A percentile compares a stretch with the other conserved stretches of the same genome.
phyloP scores from a whole-genome alignment of 176 grass and related monocot species.

The Dactylis glomerata region DNA sequence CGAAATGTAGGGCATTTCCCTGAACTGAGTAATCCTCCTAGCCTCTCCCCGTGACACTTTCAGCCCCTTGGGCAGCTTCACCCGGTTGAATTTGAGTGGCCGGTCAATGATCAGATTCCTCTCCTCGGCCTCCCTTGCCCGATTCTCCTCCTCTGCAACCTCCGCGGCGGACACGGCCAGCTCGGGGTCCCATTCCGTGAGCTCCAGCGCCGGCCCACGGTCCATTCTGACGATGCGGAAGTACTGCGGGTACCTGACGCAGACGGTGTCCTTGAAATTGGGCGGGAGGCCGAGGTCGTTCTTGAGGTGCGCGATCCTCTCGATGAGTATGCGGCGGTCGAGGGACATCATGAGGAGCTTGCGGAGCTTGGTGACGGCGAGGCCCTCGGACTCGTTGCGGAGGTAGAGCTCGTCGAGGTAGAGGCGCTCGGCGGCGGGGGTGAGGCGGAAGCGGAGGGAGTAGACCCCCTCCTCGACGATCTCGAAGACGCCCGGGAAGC shows the following conservation, averaged over 20 bases:
- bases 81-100: slow-evolving; percentile 66
- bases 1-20: slow-evolving; percentile 70
- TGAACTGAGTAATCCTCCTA: slow-evolving; percentile 52
- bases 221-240: slow-evolving; percentile 79
- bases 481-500: slow-evolving; percentile 81
- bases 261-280: slow-evolving; percentile 79
- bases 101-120: slow-evolving; percentile 88
- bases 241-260: slow-evolving; percentile 77
- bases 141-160: slow-evolving; percentile 74
- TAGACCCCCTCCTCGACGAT: slow-evolving; percentile 92
- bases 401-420: slow-evolving; percentile 81
- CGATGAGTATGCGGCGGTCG: slow-evolving; percentile 64
- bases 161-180: slow-evolving; percentile 74
- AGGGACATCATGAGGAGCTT: slow-evolving; percentile 96
- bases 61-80: slow-evolving; percentile 76
- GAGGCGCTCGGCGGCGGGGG: slow-evolving; percentile 70
- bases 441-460: slow-evolving; percentile 76
- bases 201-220: slow-evolving; percentile 77
- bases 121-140: slow-evolving; percentile 53
- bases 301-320: slow-evolving; percentile 88
- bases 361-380: slow-evolving; percentile 67
- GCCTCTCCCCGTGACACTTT: slow-evolving; percentile 70
- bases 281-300: slow-evolving; percentile 73
- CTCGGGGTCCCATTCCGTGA: slow-evolving; percentile 85
- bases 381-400: slow-evolving; percentile 79